These are phyloP conservation scores for Cryphonectria parasitica DNA, from an alignment of 2,329 filamentous ascomycete genomes.

Conservation along the genomic window DNA sequence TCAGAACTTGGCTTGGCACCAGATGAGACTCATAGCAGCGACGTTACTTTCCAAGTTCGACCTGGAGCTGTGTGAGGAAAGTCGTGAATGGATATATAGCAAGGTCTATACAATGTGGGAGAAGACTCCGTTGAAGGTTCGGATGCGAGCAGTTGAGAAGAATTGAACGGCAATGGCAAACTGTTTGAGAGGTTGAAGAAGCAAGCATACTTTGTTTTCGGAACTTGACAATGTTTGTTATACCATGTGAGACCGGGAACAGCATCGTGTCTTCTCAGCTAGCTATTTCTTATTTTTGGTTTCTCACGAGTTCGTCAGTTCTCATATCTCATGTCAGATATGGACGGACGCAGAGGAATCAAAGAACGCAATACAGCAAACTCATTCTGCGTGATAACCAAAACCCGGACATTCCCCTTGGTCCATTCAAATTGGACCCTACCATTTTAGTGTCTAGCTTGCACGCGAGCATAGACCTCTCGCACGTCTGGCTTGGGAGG, in stretches of 20 bases:
- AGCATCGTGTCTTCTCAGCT: neutral
- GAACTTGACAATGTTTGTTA: neutral
- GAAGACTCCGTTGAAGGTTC: conserved; percentile 42
- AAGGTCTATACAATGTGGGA: conserved; percentile 45
- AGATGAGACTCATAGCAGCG: conserved; percentile 53
- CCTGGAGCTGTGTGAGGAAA: conserved; percentile 43
- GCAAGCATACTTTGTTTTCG: neutral
- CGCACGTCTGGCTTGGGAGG: conserved; percentile 15
- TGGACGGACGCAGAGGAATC: neutral
- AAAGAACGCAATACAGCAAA: neutral
- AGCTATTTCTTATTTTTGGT: neutral
- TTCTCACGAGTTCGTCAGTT: neutral
- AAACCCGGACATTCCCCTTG: neutral
- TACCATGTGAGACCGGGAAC: neutral
- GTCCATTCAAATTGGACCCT: neutral
- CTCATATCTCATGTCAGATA: neutral
- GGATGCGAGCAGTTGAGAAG: conserved; percentile 36
- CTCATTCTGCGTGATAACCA: neutral
- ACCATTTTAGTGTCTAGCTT: neutral
- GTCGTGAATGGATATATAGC: conserved; percentile 44
- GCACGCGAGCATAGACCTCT: neutral
- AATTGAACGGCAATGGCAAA: neutral
- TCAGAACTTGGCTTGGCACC: conserved; percentile 49
- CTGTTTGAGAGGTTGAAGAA: too few relatives aligned
- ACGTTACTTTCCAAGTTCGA: conserved; percentile 54